Evolutionary conservation across 225 moss, liverwort and hornwort species (phyloP), one percentile per base, ranked within the genome.

Genomic region (Thuidium tamariscinum): DNA sequence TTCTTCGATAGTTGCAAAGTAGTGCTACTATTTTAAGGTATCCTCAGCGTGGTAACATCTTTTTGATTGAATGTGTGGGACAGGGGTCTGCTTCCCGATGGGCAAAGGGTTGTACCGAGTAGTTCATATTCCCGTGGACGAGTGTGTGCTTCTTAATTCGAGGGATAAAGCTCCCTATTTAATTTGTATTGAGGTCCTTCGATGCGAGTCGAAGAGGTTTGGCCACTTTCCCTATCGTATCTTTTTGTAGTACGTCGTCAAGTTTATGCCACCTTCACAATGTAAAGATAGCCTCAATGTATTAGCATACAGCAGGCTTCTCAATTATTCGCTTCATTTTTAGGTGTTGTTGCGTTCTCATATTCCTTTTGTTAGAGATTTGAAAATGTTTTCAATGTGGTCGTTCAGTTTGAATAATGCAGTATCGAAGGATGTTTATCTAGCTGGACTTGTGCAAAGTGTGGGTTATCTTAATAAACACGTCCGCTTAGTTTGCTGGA

Each of bases 51-150:
- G 60, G 77, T 81, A 72, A 84, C 81, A 71, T 77, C 51, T 41
- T 79, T 56, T 84, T 85, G 51, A 78, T 88, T 84, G 81, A 73
- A 82, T 88, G 71, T 83, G 60, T 88, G 86, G 81, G 79, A 71
- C 92, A 99, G 98, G 98, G 74, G 98, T 96, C 56, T 99, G 98
- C 86, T 97, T 97, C 75, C 97, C 94, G 34, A 97, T 97, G 97
- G 98, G 98, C 70, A 96, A 92, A 86, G 96, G 93, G 71, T 89
- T 99, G 88, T 95, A 89, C 86, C 96, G 98, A 84, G 95, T 99
- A 85, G 93, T 99, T 90, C 97, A 99, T 81, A 95, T 99, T 79
- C 96, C 98, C 13, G 95, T 93, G 88, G 97, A 96, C 71, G 97
- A 99, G 88, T 91, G 95, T 77, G 97, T 97, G 65, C 94, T 99